Evolutionary conservation across 1,139 yeast genomes (phyloP), one percentile per base, ranked within the genome.

Genomic region (Pneumocystis jirovecii): DNA sequence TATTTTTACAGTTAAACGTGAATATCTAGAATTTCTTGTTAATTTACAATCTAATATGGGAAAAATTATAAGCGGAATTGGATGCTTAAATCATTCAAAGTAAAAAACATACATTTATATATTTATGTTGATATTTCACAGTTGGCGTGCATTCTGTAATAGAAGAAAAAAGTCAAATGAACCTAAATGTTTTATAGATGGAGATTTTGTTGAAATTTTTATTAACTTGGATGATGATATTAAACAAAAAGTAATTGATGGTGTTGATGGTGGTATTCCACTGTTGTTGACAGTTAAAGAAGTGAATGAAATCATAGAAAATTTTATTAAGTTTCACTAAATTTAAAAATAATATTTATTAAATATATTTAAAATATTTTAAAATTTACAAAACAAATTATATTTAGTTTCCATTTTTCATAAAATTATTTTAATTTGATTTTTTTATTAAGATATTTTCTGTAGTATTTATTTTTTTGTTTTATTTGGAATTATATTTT

Each of bases 101-200:
- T 44, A 44, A 44, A 44, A 21, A 44, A 6, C 15, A 44, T 44
- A 7, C 5, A 44, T 19, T 44, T 44, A 44, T 44, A n/a, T 19
- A 44, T 21, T 44, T 19, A 31, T 44, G 6, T 44, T 44, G n/a
- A 44, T 44, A 44, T 44, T 44, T 44, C 2, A 6, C 19, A 44
- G 56, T 19, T 68, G 63, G 61, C 65, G 70, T 10, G 70, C 64
- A 37, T 65, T 68, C 50, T 42, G 60, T 25, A 64, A 65, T 39
- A 64, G 63, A 59, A 61, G 69, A 45, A 65, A 64, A 37, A 63
- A 62, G 15, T 56, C 42, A 19, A 21, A 29, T 12, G 70, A 63
- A 57, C 70, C 70, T 25, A n/a, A 45, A 37, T 64, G 71, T 29
- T 69, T 69, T 34, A 68, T 70, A 15, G 71, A 70, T 56, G 71